Conservation (phyloP, 2,329 filamentous ascomycete species). For the Penicillium sp. region DNA sequence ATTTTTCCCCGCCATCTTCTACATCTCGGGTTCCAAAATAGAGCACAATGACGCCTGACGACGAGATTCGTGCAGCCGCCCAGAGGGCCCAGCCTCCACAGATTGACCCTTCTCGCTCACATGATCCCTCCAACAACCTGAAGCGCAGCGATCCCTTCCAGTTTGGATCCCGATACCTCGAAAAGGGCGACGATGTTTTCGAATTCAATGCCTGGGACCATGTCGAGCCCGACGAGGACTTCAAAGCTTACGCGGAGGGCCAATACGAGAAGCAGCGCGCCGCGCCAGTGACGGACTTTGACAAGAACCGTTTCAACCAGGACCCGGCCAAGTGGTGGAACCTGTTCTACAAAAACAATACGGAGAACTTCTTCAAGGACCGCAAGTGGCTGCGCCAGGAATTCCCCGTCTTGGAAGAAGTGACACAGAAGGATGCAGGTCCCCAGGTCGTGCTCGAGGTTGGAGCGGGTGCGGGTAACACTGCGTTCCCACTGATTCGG, state of each 20-base stretch:
- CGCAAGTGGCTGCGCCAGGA: conserved; percentile 96
- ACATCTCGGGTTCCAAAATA: background rate
- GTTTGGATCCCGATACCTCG: conserved; percentile 85
- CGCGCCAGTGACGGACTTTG: conserved; percentile 86
- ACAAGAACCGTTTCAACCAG: conserved; percentile 83
- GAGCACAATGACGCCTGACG: conserved; percentile 14
- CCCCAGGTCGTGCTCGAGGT: conserved; percentile 77
- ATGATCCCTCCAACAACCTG: conserved; percentile 67
- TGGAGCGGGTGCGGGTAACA: conserved; percentile 93
- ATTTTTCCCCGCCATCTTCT: background rate
- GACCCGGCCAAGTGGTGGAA: conserved; percentile 98
- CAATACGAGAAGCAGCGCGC: conserved; percentile 84
- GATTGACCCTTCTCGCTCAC: conserved; percentile 63
- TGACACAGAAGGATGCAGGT: conserved; percentile 69
- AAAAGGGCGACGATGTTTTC: conserved; percentile 84
- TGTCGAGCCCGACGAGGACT: conserved; percentile 85
- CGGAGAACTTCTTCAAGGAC: conserved; percentile 97
- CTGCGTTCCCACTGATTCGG: conserved; percentile 84
- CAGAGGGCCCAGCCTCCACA: conserved; percentile 47
- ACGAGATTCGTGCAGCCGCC: conserved; percentile 25
- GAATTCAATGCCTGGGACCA: conserved; percentile 99
- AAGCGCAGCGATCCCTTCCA: conserved; percentile 92
- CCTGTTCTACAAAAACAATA: conserved; percentile 96
- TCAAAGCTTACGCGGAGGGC: conserved; percentile 78
- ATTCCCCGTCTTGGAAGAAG: conserved; percentile 79